These are phyloP conservation scores for Domatiomyces globalis DNA, from an alignment of 2,329 filamentous ascomycete genomes.

Conservation along the genomic window DNA sequence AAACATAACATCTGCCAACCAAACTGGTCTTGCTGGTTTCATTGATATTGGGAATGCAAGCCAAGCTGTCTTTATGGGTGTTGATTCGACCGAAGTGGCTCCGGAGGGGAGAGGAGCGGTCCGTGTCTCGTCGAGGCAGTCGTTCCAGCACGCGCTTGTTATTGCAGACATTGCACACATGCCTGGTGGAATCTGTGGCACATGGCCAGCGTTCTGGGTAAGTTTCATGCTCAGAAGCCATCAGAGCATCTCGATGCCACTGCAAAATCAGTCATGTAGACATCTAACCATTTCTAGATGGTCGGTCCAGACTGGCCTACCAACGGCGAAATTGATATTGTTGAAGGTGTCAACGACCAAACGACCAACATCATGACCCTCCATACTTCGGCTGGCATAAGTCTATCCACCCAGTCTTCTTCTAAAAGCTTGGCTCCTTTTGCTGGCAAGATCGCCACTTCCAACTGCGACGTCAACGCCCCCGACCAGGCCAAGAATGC, in stretches of 20 bases:
- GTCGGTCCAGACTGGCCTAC: conserved; percentile 26
- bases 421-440: conserved; percentile 24
- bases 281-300: conserved; percentile 5
- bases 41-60: conserved; percentile 22
- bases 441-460: conserved; percentile 36
- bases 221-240: conserved; percentile 4
- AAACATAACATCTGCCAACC: conserved; percentile 27
- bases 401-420: conserved; percentile 18
- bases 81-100: conserved; percentile 25
- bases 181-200: conserved; percentile 35
- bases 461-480: conserved; percentile 37
- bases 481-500: conserved; percentile 25
- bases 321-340: conserved; percentile 38
- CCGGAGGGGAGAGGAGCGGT: conserved; percentile 30
- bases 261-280: too few relatives aligned
- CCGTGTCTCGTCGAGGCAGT: conserved; percentile 31
- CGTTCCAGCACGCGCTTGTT: conserved; percentile 33
- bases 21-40: conserved; percentile 21
- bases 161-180: conserved; percentile 36
- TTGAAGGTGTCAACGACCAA: conserved; percentile 38
- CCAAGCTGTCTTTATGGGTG: conserved; percentile 29
- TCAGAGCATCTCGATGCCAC: not conserved
- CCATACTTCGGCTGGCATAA: conserved; percentile 34
- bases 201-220: conserved; percentile 38
- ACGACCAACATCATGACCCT: conserved; percentile 33